phyloP scores from a whole-genome alignment of 2,329 filamentous ascomycete species.

The Alternaria arborescens region DNA sequence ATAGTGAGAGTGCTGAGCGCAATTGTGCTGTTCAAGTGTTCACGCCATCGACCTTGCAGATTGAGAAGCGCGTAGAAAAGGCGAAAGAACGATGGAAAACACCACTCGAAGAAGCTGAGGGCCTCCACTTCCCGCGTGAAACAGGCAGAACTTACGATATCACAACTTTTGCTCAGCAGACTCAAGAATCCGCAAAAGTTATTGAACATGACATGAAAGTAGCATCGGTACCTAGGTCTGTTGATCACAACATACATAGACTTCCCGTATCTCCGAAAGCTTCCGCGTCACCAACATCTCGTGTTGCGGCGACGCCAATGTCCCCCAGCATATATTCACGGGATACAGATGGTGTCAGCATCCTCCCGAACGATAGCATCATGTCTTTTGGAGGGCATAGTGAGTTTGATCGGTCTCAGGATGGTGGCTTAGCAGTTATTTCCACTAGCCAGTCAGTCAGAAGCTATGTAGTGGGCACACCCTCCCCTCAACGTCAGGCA shows the following conservation, averaged over 20 bases:
- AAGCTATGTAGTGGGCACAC: slow-evolving; percentile 52
- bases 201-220: not conserved
- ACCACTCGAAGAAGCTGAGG: slow-evolving; percentile 48
- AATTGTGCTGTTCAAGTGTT: slow-evolving; percentile 10
- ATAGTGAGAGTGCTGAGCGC: not conserved
- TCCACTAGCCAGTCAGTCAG: slow-evolving; percentile 56
- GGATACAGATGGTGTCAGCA: slow-evolving; percentile 52
- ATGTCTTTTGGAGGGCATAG: slow-evolving; percentile 32
- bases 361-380: slow-evolving; percentile 46
- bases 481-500: slow-evolving; percentile 32
- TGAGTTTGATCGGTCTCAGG: slow-evolving; percentile 15
- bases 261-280: slow-evolving; percentile 3
- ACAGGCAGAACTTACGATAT: slow-evolving; percentile 31
- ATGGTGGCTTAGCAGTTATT: slow-evolving; percentile 52
- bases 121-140: slow-evolving; percentile 41
- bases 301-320: slow-evolving; percentile 38
- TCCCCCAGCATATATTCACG: slow-evolving; percentile 60
- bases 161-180: slow-evolving; percentile 13
- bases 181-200: not conserved
- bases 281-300: slow-evolving; percentile 19
- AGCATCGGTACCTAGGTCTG: no score
- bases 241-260: not conserved
- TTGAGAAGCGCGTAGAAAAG: slow-evolving; percentile 50
- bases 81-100: slow-evolving; percentile 55
- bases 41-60: slow-evolving; percentile 50